Conservation (phyloP, 768 basidiomycete species). For the Auriscalpium microsporum region DNA sequence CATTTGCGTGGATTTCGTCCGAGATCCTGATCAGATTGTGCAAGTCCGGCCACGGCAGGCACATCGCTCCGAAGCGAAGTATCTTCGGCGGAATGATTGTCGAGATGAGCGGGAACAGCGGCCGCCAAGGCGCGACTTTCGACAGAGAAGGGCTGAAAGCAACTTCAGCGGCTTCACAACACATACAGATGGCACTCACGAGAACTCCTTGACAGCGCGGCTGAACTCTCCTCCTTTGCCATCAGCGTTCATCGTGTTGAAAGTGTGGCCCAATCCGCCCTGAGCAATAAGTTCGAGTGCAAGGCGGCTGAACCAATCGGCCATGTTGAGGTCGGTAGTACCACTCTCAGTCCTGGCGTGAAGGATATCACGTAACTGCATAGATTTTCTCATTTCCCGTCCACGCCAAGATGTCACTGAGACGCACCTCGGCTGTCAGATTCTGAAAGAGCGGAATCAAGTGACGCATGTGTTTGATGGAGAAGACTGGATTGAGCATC, state of each 20-base stretch:
- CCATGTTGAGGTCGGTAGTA: not conserved
- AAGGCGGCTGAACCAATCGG: not conserved
- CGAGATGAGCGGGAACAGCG: not conserved
- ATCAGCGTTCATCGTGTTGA: not conserved
- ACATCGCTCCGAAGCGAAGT: not conserved
- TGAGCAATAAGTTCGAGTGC: not conserved
- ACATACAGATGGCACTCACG: not conserved
- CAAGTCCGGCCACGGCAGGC: not conserved
- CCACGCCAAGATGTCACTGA: not conserved
- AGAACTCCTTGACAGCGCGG: not conserved
- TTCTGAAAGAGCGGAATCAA: constrained; percentile 3
- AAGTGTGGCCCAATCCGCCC: not conserved
- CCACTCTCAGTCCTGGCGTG: not conserved
- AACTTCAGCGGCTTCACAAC: not conserved
- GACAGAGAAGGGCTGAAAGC: not conserved
- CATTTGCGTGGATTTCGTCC: not conserved
- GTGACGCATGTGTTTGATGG: not conserved
- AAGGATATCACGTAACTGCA: not conserved
- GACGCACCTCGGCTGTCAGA: not conserved
- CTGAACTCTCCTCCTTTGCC: not conserved
- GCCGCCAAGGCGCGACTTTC: not conserved
- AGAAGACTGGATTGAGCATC: constrained; percentile 3
- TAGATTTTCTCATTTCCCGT: not conserved
- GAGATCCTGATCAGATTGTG: not conserved
- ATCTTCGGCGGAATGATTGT: not conserved